Base-by-base conservation (phyloP, 2,329 filamentous ascomycete species). In the Cladosporium sp. region DNA sequence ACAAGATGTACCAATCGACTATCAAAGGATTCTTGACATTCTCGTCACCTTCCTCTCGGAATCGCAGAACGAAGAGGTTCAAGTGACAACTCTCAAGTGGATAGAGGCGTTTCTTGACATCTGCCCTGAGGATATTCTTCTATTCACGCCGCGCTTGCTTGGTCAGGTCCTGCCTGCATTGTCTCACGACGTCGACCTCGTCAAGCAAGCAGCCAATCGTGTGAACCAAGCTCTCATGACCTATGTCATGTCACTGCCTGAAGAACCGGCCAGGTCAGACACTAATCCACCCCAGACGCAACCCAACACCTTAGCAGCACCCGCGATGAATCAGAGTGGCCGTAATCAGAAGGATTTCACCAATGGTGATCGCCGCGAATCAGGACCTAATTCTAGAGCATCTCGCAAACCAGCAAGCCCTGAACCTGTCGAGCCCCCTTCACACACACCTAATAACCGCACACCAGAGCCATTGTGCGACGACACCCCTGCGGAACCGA, bases 61-160 rank as follows among this genome's bases (percentile, higher is more conserved):
- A 15, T 86, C 88, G 3, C 58, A 65, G 85, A 91, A 96, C 66
- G 90, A 97, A 66, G 89, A 96, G 63, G 91, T 95, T 57, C 80
- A 96, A 39, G 78, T 96, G 34, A 95, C 95, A 47, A 90, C 91
- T 3, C 76, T 99, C 22, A 83, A 89, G 55, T 99, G 93, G 93
- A 90, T 99, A 57, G 90, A 96, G 58, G 88, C 87, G 53, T 96
- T 99, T 66, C 86, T 99, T 59, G 91, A 97, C 56, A 97, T 99
- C 40, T 96, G 91, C 61, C 92, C 93, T 0, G 93, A 96, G 65
- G 93, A 99, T 63, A 95, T 99, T 3, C 78, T 99, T 37, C 88
- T 88, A 3, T 97, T 97, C 67, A 93, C 95, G 1, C 95, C 95
- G 18, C 88, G 89, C 59, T 85, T 99, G 24, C 74, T 99, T 38